Base-by-base conservation (phyloP, 169 alveolate species). In the Plasmodium inui region DNA sequence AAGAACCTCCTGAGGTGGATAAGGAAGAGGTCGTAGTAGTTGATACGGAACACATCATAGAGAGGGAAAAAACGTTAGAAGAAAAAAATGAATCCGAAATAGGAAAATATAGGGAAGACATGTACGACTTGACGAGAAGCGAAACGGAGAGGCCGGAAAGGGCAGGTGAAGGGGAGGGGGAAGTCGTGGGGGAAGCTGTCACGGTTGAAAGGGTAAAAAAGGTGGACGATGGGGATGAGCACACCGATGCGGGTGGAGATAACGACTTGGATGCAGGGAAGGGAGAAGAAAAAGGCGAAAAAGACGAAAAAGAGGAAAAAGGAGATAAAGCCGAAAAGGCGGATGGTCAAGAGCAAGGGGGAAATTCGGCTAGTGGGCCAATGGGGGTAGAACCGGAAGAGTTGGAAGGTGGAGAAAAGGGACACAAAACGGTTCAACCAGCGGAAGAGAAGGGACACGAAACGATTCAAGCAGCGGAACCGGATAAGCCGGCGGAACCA, bases 11-110 rank as follows among this genome's bases (percentile, higher is more conserved):
- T 12, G 46, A 30, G 50, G 46, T 30, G 39, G 82, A 83, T 19
- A 83, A 83, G 39, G 61, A 83, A 46, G 61, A 82, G 19, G 19
- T 46, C 46, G 30, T 32, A 61, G 81, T 34, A 67, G 26, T 26
- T 84, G 83, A 70, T 30, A 71, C 26, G 22, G 92, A 83, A 72
- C 37, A 17, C 32, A 39, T 26, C 5, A 50, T 3, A 70, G 50
- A 67, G 28, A 83, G 73, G 46, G 92, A 83, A 79, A 71, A 83
- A 83, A 61, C 80, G n/a, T 14, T 14, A 74, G 50, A 70, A 50
- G 80, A 53, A 30, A 76, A 73, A 46, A 50, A 84, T 22, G 78
- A 72, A 41, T 44, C 72, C 17, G 93, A 84, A 72, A 32, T 46
- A 1, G 72, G 73, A 46, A 83, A 44, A 72, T 19, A 50, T 30